A percentile compares a stretch with the other conserved stretches of the same genome.
Evolutionary conservation across 2,329 filamentous ascomycete species (phyloP).

Genomic region (Nigrospora sphaerica): DNA sequence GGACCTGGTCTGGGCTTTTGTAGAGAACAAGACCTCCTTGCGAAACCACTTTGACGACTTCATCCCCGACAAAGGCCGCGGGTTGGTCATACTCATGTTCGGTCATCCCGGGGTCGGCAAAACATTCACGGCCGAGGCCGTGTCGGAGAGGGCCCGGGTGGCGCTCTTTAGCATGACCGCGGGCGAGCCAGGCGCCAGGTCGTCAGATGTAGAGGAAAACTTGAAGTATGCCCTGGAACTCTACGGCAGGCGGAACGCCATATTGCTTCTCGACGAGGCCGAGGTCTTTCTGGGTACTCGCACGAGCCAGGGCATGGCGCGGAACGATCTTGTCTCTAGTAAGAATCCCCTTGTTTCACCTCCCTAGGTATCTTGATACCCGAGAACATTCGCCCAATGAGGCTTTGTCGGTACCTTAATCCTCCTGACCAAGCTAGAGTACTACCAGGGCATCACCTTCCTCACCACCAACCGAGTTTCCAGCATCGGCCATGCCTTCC

Average conservation of each 20-base stretch:
- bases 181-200: slow-evolving; percentile 19
- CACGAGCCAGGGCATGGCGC: slow-evolving; percentile 3
- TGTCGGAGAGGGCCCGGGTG: slow-evolving; percentile 24
- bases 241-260: slow-evolving; percentile 29
- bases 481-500: slow-evolving; percentile 15
- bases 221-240: slow-evolving; percentile 26
- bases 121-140: slow-evolving; percentile 26
- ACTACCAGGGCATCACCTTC: slow-evolving; percentile 13
- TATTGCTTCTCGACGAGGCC: slow-evolving; percentile 23
- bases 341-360: not conserved
- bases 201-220: slow-evolving; percentile 14
- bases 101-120: slow-evolving; percentile 37
- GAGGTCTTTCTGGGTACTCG: slow-evolving; percentile 27
- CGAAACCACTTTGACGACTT: slow-evolving; percentile 6
- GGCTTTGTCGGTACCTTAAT: slow-evolving; percentile 26
- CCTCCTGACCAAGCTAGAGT: slow-evolving; percentile 11
- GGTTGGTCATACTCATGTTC: slow-evolving; percentile 35
- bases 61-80: slow-evolving; percentile 18
- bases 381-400: slow-evolving; percentile 28
- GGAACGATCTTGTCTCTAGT: slow-evolving; percentile 12
- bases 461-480: slow-evolving; percentile 14
- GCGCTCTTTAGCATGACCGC: slow-evolving; percentile 24
- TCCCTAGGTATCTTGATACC: not conserved
- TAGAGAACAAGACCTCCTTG: slow-evolving; percentile 12
- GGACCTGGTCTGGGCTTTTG: slow-evolving; percentile 41